Percentiles rank a stretch among this genome's conserved stretches.
These are phyloP conservation scores for Leccinum aurantiacum DNA, from an alignment of 768 basidiomycete genomes.

Conservation along the genomic window DNA sequence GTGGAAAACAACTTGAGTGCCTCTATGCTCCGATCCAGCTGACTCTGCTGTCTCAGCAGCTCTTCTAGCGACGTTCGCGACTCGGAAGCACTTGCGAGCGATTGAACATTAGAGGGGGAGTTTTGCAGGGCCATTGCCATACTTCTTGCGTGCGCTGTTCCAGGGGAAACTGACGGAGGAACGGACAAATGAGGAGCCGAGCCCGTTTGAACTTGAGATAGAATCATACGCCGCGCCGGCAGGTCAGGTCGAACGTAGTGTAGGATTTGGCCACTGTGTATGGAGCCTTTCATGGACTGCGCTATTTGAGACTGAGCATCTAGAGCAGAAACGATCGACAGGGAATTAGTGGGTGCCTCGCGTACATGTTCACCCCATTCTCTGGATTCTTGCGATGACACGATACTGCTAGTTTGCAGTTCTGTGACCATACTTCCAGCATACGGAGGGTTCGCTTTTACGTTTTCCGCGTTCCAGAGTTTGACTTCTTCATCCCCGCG, in stretches of 20 bases:
- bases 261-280: constrained; percentile 4
- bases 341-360: constrained; percentile 6
- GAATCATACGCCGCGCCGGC: neutral
- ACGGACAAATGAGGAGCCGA: neutral
- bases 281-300: constrained; percentile 9
- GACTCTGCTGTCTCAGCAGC: constrained; percentile 58
- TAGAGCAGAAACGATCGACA: constrained; percentile 5
- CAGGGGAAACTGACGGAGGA: neutral
- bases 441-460: constrained; percentile 13
- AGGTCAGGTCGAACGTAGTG: constrained; percentile 2
- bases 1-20: constrained; percentile 50
- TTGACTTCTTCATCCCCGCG: constrained; percentile 29
- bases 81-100: constrained; percentile 8
- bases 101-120: constrained; percentile 43
- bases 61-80: constrained; percentile 45
- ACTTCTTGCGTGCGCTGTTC: neutral
- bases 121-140: constrained; percentile 13
- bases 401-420: neutral
- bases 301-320: constrained; percentile 11
- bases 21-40: constrained; percentile 65
- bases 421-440: constrained; percentile 2
- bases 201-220: constrained; percentile 4
- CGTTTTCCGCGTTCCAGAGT: constrained; percentile 37
- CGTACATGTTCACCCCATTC: constrained; percentile 6
- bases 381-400: constrained; percentile 8